Conservation (phyloP, 1,284 basidiomycete genomes). For the Rhodotorula glutinis region DNA sequence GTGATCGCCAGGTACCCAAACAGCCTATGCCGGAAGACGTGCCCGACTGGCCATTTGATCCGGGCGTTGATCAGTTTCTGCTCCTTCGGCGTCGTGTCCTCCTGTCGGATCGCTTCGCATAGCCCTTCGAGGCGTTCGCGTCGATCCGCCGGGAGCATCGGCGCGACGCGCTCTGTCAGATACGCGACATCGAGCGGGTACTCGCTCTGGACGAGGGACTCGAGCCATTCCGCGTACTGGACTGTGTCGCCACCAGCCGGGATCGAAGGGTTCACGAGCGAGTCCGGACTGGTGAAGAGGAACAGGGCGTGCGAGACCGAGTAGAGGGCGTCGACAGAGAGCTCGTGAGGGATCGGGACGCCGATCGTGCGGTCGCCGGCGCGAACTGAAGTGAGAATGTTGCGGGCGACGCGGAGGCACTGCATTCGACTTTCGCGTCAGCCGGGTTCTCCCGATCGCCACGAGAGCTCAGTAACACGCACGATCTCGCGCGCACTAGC, state of each 20-base stretch:
- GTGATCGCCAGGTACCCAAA: slow-evolving; percentile 29
- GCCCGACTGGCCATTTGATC: slow-evolving; percentile 23
- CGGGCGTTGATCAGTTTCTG: slow-evolving; percentile 6
- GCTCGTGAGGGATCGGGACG: slow-evolving; percentile 5
- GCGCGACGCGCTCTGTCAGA: slow-evolving; percentile 2
- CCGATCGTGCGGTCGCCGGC: slow-evolving; percentile 13
- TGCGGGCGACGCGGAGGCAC: slow-evolving; percentile 32
- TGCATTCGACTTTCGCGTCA: too few relatives aligned
- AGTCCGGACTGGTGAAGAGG: slow-evolving; percentile 13
- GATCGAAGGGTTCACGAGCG: neutral
- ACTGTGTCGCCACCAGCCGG: neutral
- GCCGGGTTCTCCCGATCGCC: too few relatives aligned
- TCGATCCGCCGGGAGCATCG: neutral
- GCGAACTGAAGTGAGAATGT: slow-evolving; percentile 34
- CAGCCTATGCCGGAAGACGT: slow-evolving; percentile 24
- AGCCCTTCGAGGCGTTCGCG: neutral
- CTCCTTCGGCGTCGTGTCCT: slow-evolving; percentile 10
- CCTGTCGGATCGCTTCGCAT: slow-evolving; percentile 19
- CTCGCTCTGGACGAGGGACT: slow-evolving; percentile 29
- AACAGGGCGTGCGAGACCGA: slow-evolving; percentile 21
- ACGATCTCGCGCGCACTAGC: slow-evolving; percentile 26
- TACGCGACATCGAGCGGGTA: slow-evolving; percentile 21
- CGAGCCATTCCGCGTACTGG: slow-evolving; percentile 24
- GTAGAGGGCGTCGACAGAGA: slow-evolving; percentile 14
- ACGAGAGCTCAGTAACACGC: too few relatives aligned